phyloP scores from a whole-genome alignment of 2,329 filamentous ascomycete species.

The Aspergillus caelatus region DNA sequence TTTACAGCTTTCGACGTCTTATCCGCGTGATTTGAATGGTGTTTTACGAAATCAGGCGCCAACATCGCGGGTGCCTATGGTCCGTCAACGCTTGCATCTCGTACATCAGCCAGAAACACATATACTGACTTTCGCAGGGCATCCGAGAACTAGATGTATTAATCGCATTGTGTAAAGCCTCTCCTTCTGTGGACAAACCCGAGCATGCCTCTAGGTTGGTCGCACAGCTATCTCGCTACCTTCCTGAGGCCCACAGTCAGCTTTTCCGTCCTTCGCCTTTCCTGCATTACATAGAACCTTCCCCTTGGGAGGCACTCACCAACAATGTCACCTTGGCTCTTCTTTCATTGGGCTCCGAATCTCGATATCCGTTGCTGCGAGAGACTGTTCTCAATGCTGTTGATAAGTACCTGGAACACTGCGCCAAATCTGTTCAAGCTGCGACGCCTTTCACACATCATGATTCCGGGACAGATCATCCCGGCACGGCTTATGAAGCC shows the following conservation, averaged over 20 bases:
- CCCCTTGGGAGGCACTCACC: slow-evolving; percentile 82
- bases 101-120: not conserved
- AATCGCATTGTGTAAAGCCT: slow-evolving; percentile 86
- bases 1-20: slow-evolving; percentile 27
- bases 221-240: slow-evolving; percentile 78
- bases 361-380: slow-evolving; percentile 65
- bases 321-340: slow-evolving; percentile 78
- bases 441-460: slow-evolving; percentile 59
- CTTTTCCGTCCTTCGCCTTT: slow-evolving; percentile 77
- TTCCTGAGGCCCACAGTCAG: slow-evolving; percentile 82
- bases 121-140: slow-evolving; percentile 57
- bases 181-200: slow-evolving; percentile 69
- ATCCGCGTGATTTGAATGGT: slow-evolving; percentile 37
- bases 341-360: slow-evolving; percentile 73
- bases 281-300: slow-evolving; percentile 80
- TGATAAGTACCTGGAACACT: slow-evolving; percentile 72
- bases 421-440: slow-evolving; percentile 63
- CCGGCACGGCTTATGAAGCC: slow-evolving; percentile 57
- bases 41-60: slow-evolving; percentile 40
- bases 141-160: slow-evolving; percentile 91
- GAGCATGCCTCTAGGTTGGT: slow-evolving; percentile 77
- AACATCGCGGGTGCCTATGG: slow-evolving; percentile 44
- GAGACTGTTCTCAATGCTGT: slow-evolving; percentile 68
- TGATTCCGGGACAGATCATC: slow-evolving; percentile 53
- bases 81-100: slow-evolving; percentile 18